phyloP scores from a whole-genome alignment of 495 filamentous ascomycete genomes.

The Lepraria neglecta region DNA sequence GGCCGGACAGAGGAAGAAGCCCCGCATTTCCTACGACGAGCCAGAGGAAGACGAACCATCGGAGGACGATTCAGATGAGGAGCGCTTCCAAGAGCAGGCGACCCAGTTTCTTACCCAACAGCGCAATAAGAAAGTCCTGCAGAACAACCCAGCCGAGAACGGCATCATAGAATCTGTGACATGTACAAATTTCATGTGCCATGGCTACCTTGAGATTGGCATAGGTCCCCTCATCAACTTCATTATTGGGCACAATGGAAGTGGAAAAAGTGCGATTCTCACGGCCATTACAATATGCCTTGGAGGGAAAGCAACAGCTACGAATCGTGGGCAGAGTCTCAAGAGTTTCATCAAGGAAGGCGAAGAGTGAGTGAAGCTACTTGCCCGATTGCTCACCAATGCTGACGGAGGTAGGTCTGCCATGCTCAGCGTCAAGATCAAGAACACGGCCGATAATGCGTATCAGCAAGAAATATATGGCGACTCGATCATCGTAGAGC shows the following conservation, averaged over 20 bases:
- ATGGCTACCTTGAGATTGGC: constrained; percentile 67
- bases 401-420: constrained; percentile 20
- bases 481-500: constrained; percentile 80
- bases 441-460: constrained; percentile 78
- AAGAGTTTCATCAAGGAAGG: constrained; percentile 93
- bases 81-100: constrained; percentile 56
- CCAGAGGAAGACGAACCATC: constrained; percentile 24
- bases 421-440: constrained; percentile 70
- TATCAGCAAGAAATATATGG: constrained; percentile 81
- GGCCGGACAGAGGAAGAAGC: constrained; percentile 29
- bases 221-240: constrained; percentile 95
- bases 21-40: constrained; percentile 24
- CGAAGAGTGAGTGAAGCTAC: constrained; percentile 49
- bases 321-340: constrained; percentile 88
- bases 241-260: constrained; percentile 94
- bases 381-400: constrained; percentile 28
- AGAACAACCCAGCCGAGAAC: constrained; percentile 73
- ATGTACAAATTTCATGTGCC: constrained; percentile 94
- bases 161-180: constrained; percentile 76
- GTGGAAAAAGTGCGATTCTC: constrained; percentile 97
- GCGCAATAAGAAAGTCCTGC: constrained; percentile 46
- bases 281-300: constrained; percentile 91
- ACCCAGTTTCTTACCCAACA: constrained; percentile 64
- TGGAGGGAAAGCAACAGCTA: constrained; percentile 87
- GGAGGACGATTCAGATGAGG: constrained; percentile 36